A percentile compares a stretch with the other conserved stretches of the same genome.
phyloP scores from a whole-genome alignment of 495 filamentous ascomycete genomes.

The Pseudotulostoma volvatum region DNA sequence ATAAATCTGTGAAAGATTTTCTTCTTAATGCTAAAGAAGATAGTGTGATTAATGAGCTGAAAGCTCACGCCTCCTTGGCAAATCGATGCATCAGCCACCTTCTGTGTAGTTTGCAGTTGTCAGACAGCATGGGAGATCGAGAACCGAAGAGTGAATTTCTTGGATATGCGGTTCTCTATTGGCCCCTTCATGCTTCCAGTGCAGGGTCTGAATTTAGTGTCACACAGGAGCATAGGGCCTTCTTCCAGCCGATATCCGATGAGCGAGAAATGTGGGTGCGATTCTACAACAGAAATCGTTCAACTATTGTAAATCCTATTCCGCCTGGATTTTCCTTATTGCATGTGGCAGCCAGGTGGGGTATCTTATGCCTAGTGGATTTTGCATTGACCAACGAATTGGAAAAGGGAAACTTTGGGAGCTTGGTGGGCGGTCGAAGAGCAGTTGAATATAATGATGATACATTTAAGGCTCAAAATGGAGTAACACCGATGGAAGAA shows the following conservation, averaged over 20 bases:
- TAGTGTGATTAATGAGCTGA: background rate
- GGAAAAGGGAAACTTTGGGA: too few species aligned
- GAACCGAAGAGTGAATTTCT: slow-evolving; percentile 1
- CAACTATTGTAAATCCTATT: too few species aligned
- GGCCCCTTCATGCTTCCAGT: background rate
- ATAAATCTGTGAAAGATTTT: slow-evolving; percentile 13
- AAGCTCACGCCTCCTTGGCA: slow-evolving; percentile 5
- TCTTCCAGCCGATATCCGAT: background rate
- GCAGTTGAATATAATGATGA: too few species aligned
- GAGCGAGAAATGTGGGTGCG: background rate
- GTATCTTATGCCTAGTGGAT: too few species aligned
- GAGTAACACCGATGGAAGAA: too few species aligned
- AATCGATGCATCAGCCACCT: slow-evolving; percentile 3
- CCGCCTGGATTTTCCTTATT: too few species aligned
- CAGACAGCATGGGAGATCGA: slow-evolving; percentile 1
- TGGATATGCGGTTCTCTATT: background rate
- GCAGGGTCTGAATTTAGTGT: background rate
- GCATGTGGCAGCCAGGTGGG: too few species aligned
- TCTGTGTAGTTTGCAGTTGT: background rate
- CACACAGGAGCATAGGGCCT: background rate
- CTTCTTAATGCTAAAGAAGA: slow-evolving; percentile 2
- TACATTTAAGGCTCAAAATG: too few species aligned
- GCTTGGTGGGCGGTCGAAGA: too few species aligned
- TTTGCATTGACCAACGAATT: too few species aligned
- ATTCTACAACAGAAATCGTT: too few species aligned